These are phyloP conservation scores for Calamus simplicifolius DNA, from an alignment of 176 grass and related monocot genomes.

Conservation along the genomic window DNA sequence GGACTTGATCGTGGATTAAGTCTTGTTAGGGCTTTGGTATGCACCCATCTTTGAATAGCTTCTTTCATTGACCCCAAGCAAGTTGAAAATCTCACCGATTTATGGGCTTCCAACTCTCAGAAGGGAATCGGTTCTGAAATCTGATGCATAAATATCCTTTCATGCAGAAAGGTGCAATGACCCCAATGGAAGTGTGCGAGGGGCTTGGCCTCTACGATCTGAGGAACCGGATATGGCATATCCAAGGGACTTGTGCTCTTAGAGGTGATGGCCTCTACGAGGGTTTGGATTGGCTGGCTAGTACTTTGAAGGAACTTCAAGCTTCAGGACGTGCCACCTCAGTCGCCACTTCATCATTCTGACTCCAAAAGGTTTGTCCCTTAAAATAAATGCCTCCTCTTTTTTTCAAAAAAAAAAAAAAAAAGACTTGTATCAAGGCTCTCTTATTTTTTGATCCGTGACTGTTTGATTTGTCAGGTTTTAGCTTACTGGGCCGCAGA, in stretches of 20 bases:
- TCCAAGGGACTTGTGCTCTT: conserved; percentile 79
- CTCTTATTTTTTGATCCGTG: too few species aligned
- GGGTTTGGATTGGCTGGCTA: conserved; percentile 88
- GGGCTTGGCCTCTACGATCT: conserved; percentile 80
- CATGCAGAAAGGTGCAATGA: conserved; percentile 83
- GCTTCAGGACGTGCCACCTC: conserved; percentile 50
- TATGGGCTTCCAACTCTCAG: too few species aligned
- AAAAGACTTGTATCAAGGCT: too few species aligned
- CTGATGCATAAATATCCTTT: neutral
- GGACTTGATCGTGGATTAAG: too few species aligned
- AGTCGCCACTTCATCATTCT: conserved; percentile 35
- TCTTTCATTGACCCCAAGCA: too few species aligned
- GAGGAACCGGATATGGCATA: conserved; percentile 83
- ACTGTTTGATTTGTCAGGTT: too few species aligned
- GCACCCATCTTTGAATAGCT: too few species aligned
- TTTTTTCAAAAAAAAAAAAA: neutral
- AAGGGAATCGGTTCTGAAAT: too few species aligned
- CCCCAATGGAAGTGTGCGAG: conserved; percentile 84
- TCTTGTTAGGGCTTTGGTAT: too few species aligned
- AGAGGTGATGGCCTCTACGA: conserved; percentile 86
- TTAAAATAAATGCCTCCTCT: neutral
- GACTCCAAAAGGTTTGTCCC: neutral
- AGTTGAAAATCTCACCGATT: too few species aligned
- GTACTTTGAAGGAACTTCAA: conserved; percentile 63
- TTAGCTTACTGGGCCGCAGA: too few species aligned